These are phyloP conservation scores for Auxenochlorella pyrenoidosa DNA, from an alignment of 139 green algal species.

Conservation along the genomic window DNA sequence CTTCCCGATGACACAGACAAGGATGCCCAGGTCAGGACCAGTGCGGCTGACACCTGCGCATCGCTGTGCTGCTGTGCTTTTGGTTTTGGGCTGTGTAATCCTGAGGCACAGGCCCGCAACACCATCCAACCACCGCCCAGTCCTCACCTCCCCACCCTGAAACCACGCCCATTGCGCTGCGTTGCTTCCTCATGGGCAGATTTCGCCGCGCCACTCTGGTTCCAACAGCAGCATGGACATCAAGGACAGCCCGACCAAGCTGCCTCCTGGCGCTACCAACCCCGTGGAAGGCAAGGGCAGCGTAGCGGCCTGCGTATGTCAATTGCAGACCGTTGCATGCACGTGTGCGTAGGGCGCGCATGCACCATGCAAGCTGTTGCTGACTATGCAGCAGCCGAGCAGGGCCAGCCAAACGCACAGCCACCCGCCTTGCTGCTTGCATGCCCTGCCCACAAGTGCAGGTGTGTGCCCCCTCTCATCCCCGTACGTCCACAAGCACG, in stretches of 20 bases:
- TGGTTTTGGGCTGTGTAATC: too few species aligned
- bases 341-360: too few species aligned
- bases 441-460: too few species aligned
- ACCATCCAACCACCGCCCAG: neutral
- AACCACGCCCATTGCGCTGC: neutral
- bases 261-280: neutral
- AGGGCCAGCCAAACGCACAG: too few species aligned
- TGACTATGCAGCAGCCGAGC: too few species aligned
- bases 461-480: neutral
- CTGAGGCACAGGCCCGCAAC: too few species aligned
- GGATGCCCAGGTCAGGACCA: neutral
- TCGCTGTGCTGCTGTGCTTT: neutral
- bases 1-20: neutral
- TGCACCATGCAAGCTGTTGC: too few species aligned
- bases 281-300: neutral
- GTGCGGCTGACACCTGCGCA: neutral
- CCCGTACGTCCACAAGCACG: conserved; percentile 3
- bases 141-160: neutral
- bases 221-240: neutral
- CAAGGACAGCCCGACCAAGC: neutral
- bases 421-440: too few species aligned
- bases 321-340: too few species aligned
- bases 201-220: neutral
- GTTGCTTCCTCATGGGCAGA: neutral
- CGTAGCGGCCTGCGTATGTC: neutral